Evolutionary conservation across 2,329 filamentous ascomycete species (phyloP), one percentile per base, ranked within the genome.

Genomic region (Paecilomyces variotii): DNA sequence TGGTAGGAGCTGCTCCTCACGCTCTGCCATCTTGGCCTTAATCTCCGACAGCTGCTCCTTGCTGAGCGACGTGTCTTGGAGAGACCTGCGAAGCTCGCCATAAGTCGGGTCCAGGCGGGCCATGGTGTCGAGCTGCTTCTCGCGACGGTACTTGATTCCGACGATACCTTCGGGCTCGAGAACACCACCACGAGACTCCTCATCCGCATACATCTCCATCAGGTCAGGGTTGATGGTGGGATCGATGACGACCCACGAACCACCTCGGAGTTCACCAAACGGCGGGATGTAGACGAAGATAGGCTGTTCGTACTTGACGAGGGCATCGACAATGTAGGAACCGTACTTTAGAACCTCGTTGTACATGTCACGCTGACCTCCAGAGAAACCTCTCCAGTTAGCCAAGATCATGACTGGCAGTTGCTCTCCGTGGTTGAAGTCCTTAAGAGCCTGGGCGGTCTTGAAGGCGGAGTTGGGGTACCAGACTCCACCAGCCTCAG

Each of bases 371-470:
- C 93, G 91, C 80, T 99, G 94, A 64, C 94, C 94, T 81, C 94
- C 94, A 66, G 94, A 99, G 90, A 99, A 99, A 82, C 94, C 94
- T 86, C 94, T 88, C 94, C 94, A 99, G 84, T 99, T 99, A 78
- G 94, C 94, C 64, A 99, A 86, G 73, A 99, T 99, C 91, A 99
- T 97, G 65, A 99, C 81, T 59, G 94, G 94, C 71, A 99, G 83
- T 80, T 99, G 94, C 80, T 99, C 94, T 74, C 94, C 94, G 65
- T 96, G 86, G 85, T 99, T 99, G 85, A 99, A 99, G 81, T 99
- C 94, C 70, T 89, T 91, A 80, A 99, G 96, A 58, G 94, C 94
- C 78, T 99, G 94, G 2, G 94, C 94, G 62, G 94, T 99, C 89
- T 99, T 99, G 87, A 93, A 99, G 26, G 94, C 94, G 10, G 93